These are phyloP conservation scores for Tolypocladium sp. DNA, from an alignment of 2,329 filamentous ascomycete species.

Conservation along the genomic window DNA sequence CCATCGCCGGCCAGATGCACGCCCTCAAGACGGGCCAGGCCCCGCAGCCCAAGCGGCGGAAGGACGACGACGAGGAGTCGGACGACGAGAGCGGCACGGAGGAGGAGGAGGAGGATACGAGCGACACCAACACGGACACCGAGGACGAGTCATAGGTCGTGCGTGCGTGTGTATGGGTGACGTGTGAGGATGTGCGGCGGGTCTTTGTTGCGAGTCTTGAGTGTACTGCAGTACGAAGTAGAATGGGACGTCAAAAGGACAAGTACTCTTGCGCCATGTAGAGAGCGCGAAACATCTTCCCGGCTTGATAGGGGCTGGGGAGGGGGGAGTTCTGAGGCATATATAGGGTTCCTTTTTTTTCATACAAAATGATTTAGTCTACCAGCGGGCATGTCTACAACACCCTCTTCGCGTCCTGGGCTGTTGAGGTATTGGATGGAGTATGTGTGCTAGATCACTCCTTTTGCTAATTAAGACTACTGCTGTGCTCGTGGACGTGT, in stretches of 20 bases:
- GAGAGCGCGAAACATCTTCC: background rate
- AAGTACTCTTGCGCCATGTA: background rate
- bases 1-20: conserved; percentile 83
- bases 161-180: background rate
- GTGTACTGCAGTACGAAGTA: background rate
- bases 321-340: background rate
- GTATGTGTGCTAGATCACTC: background rate
- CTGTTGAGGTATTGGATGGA: background rate
- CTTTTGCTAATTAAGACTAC: background rate
- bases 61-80: conserved; percentile 44
- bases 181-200: background rate
- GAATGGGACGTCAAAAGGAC: background rate
- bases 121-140: conserved; percentile 60
- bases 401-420: background rate
- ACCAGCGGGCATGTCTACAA: background rate
- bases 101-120: conserved; percentile 54
- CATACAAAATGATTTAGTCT: background rate
- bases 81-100: conserved; percentile 79
- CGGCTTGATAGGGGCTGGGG: background rate
- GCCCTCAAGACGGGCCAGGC: conserved; percentile 66
- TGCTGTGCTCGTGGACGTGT: background rate
- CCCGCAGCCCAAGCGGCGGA: conserved; percentile 49
- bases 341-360: background rate
- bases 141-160: conserved; percentile 45
- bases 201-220: background rate